These are phyloP conservation scores for Chalciporus sphaerocephalus DNA, from an alignment of 768 basidiomycete species.

Conservation along the genomic window DNA sequence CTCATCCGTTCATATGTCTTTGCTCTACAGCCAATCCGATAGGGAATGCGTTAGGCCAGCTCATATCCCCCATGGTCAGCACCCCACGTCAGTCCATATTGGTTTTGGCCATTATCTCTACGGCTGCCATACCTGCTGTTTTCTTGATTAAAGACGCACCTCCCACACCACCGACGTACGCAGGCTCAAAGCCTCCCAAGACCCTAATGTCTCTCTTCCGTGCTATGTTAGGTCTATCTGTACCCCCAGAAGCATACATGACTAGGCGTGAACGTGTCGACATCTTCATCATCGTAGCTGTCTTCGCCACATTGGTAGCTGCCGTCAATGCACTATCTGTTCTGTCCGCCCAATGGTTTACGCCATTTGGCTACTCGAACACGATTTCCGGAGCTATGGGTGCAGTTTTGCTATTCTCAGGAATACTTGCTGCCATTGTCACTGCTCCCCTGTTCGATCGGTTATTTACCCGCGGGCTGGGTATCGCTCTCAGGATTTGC, in stretches of 20 bases:
- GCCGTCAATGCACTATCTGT: slow-evolving; percentile 64
- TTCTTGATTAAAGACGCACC: slow-evolving; percentile 54
- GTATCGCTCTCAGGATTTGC: slow-evolving; percentile 52
- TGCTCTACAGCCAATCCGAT: slow-evolving; percentile 63
- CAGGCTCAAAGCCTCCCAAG: slow-evolving; percentile 60
- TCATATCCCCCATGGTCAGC: slow-evolving; percentile 62
- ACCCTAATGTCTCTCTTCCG: slow-evolving; percentile 49
- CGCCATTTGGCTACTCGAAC: slow-evolving; percentile 68
- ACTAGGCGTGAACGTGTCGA: slow-evolving; percentile 62
- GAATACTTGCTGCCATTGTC: slow-evolving; percentile 62
- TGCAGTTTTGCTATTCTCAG: slow-evolving; percentile 59
- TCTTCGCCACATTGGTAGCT: slow-evolving; percentile 65
- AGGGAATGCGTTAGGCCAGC: slow-evolving; percentile 67
- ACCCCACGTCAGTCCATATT: slow-evolving; percentile 59
- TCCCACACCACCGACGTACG: slow-evolving; percentile 74
- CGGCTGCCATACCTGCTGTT: slow-evolving; percentile 53
- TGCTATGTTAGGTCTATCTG: slow-evolving; percentile 46
- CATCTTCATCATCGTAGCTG: slow-evolving; percentile 51
- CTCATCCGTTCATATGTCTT: background rate
- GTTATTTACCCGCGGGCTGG: slow-evolving; percentile 72
- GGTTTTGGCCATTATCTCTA: slow-evolving; percentile 66
- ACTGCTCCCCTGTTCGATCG: slow-evolving; percentile 78
- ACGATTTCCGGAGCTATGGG: slow-evolving; percentile 66
- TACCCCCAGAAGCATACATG: slow-evolving; percentile 51
- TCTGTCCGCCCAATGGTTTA: slow-evolving; percentile 62